phyloP scores from a whole-genome alignment of 768 basidiomycete species.

The Strobilomyces confusus region DNA sequence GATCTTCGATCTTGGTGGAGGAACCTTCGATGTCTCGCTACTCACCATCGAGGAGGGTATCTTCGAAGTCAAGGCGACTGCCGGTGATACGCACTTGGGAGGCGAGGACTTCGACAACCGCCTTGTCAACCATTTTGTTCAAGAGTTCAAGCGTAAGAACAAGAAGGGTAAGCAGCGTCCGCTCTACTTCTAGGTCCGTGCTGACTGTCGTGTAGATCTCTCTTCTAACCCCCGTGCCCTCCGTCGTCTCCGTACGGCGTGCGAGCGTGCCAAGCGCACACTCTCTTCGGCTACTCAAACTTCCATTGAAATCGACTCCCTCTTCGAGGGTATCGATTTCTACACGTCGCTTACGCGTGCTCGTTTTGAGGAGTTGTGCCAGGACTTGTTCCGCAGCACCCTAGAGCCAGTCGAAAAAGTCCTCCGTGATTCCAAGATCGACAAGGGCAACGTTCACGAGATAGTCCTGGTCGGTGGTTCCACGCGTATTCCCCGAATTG shows the following conservation, averaged over 20 bases:
- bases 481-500: conserved; percentile 96
- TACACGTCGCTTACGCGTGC: conserved; percentile 98
- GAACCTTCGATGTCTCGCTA: conserved; percentile 97
- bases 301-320: conserved; percentile 96
- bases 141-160: conserved; percentile 97
- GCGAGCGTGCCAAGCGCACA: conserved; percentile 98
- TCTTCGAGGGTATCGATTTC: conserved; percentile 97
- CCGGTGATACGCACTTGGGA: conserved; percentile 97
- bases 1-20: conserved; percentile 98
- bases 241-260: conserved; percentile 95
- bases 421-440: conserved; percentile 95
- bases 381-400: conserved; percentile 91
- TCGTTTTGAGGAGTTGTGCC: conserved; percentile 94
- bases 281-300: conserved; percentile 96
- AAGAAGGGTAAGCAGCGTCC: conserved; percentile 67
- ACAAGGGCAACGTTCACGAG: conserved; percentile 93
- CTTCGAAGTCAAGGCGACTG: conserved; percentile 97
- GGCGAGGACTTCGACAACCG: conserved; percentile 99
- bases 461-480: conserved; percentile 98
- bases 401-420: conserved; percentile 98
- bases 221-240: conserved; percentile 92
- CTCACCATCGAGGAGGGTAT: conserved; percentile 96
- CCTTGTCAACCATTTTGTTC: conserved; percentile 94
- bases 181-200: background rate
- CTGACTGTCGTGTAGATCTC: conserved; percentile 51